phyloP scores from a whole-genome alignment of 176 grass and related monocot genomes.

The Oryza meridionalis region DNA sequence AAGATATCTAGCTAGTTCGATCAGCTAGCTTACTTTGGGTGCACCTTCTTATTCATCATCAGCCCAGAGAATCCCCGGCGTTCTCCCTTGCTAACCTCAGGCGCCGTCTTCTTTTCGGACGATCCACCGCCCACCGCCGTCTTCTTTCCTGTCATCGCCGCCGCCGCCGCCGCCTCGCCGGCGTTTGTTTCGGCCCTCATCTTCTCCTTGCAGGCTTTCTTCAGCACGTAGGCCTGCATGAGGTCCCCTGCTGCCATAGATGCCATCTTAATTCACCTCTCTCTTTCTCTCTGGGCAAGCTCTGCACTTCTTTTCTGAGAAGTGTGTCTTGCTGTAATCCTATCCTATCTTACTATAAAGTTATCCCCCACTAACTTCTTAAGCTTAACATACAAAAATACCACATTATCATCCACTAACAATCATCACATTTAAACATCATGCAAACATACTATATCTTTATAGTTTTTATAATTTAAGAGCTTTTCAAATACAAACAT shows the following conservation, averaged over 20 bases:
- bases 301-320: background rate
- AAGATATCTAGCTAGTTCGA: background rate
- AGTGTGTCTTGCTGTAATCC: background rate
- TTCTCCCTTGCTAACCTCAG: constrained; percentile 5
- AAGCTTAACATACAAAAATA: too few relatives aligned
- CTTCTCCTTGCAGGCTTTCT: constrained; percentile 41
- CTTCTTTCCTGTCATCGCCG: background rate
- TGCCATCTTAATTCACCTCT: constrained; percentile 24
- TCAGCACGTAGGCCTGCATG: constrained; percentile 40
- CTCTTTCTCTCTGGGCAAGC: background rate
- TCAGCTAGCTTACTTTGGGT: background rate
- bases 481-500: too few relatives aligned
- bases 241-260: constrained; percentile 47
- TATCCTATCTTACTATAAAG: too few relatives aligned
- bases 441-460: too few relatives aligned
- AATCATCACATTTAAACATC: too few relatives aligned
- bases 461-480: too few relatives aligned
- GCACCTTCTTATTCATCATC: constrained; percentile 40
- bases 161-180: background rate
- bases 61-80: constrained; percentile 10
- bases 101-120: background rate
- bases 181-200: background rate
- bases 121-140: background rate
- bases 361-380: too few relatives aligned
- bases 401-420: too few relatives aligned